phyloP scores from a whole-genome alignment of 2,329 filamentous ascomycete genomes.

The Metarhizium rileyi region DNA sequence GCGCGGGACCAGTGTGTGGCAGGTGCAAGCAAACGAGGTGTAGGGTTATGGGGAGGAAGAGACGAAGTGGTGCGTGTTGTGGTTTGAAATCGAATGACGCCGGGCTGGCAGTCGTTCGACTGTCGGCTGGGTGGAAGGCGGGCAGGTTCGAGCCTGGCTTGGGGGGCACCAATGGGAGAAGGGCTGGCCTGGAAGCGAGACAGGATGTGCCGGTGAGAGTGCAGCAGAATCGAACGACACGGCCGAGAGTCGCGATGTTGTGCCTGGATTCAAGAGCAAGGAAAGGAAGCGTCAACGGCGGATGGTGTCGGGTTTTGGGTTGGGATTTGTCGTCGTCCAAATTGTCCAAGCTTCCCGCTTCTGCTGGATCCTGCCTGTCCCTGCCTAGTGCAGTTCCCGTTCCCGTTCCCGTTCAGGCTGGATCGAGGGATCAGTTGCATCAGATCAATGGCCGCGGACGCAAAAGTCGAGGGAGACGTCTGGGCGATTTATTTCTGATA shows the following conservation, averaged over 20 bases:
- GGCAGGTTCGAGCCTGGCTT: constrained; percentile 6
- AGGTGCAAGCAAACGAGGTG: constrained; percentile 2
- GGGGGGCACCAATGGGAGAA: constrained; percentile 3
- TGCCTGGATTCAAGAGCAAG: background rate
- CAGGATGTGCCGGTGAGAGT: constrained; percentile 2
- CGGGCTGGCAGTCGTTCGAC: constrained; percentile 6
- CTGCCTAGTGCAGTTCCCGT: no score
- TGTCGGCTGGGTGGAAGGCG: background rate
- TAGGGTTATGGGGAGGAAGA: background rate
- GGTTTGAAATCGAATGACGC: constrained; percentile 8
- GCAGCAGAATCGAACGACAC: constrained; percentile 4
- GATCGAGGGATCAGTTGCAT: background rate
- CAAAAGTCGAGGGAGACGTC: no score
- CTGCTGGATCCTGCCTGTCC: no score
- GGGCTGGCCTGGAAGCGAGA: constrained; percentile 1
- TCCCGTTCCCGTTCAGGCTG: no score
- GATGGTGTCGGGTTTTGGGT: background rate
- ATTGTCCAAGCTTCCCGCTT: background rate
- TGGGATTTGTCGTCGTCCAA: background rate
- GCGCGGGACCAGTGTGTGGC: background rate
- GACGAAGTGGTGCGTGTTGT: constrained; percentile 2
- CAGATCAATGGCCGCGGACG: no score
- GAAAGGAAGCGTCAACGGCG: background rate
- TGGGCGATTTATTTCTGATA: no score
- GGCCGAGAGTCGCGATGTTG: background rate